These are phyloP conservation scores for Dentipellis fragilis DNA, from an alignment of 768 basidiomycete species.

Conservation along the genomic window DNA sequence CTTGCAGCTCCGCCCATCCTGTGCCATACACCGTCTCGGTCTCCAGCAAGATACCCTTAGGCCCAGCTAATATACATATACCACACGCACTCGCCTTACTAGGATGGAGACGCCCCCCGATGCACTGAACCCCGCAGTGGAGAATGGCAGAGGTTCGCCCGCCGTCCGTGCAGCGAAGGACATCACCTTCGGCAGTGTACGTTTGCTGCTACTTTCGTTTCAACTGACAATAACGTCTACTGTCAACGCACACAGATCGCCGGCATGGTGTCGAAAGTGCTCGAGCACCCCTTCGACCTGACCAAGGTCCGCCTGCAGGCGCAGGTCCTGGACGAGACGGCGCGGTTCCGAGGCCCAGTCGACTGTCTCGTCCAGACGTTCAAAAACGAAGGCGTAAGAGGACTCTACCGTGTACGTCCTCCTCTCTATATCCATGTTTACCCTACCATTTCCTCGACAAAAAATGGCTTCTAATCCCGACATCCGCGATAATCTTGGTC, in stretches of 20 bases:
- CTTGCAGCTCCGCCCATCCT: not conserved
- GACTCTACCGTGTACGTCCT: conserved; percentile 72
- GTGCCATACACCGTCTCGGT: not conserved
- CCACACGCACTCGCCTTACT: not conserved
- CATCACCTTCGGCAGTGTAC: conserved; percentile 19
- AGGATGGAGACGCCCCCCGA: conserved; percentile 17
- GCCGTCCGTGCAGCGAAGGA: conserved; percentile 19
- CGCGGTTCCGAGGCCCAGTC: conserved; percentile 74
- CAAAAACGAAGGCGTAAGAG: conserved; percentile 69
- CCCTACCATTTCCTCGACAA: too few relatives aligned
- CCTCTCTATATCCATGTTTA: not conserved
- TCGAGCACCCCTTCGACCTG: conserved; percentile 94
- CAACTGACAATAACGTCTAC: not conserved
- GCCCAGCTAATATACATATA: not conserved
- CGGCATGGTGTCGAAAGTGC: conserved; percentile 79
- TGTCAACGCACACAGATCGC: conserved; percentile 44
- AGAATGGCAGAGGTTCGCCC: conserved; percentile 5
- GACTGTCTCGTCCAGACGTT: conserved; percentile 83
- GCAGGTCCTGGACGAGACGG: conserved; percentile 65
- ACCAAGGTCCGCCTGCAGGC: conserved; percentile 92
- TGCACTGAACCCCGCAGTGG: conserved; percentile 6
- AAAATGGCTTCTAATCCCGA: not conserved
- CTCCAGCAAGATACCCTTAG: not conserved
- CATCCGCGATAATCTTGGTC: not conserved
- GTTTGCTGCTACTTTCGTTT: not conserved